Percentiles rank a stretch among this genome's conserved stretches.
phyloP scores from a whole-genome alignment of 306 rosid genomes.

The Myrica gale region DNA sequence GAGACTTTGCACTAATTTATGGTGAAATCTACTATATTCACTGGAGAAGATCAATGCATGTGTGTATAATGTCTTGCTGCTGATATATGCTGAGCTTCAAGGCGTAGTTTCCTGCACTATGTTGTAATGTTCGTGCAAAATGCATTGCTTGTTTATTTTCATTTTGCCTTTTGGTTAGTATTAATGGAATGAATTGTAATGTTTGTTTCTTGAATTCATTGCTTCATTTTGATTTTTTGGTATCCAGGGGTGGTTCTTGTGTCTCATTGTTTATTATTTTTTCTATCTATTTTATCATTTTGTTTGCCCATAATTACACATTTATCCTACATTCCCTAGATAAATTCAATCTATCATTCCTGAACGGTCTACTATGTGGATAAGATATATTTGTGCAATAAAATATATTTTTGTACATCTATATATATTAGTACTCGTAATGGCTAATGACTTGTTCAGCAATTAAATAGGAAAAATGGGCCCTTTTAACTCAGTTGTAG shows the following conservation, averaged over 20 bases:
- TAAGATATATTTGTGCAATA: too few species aligned
- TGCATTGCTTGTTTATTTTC: not conserved
- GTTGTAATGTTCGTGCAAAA: not conserved
- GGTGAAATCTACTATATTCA: not conserved
- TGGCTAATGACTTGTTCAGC: too few species aligned
- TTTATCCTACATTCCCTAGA: too few species aligned
- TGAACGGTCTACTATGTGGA: too few species aligned
- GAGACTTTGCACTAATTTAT: not conserved
- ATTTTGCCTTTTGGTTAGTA: too few species aligned
- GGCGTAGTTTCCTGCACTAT: not conserved
- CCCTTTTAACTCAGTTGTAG: too few species aligned
- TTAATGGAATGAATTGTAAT: not conserved
- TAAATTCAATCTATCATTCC: too few species aligned
- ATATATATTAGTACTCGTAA: too few species aligned
- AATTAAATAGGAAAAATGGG: too few species aligned
- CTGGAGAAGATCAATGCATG: not conserved
- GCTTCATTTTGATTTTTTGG: not conserved
- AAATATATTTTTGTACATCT: too few species aligned
- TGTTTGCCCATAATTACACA: too few species aligned
- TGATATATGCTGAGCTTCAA: not conserved
- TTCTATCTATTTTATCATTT: not conserved
- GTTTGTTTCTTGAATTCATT: constrained; percentile 1
- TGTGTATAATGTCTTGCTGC: not conserved
- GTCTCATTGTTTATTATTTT: not conserved
- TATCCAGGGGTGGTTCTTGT: not conserved